Evolutionary conservation across 2,329 filamentous ascomycete species (phyloP).

Genomic region (Neocatenulostroma microsporum): DNA sequence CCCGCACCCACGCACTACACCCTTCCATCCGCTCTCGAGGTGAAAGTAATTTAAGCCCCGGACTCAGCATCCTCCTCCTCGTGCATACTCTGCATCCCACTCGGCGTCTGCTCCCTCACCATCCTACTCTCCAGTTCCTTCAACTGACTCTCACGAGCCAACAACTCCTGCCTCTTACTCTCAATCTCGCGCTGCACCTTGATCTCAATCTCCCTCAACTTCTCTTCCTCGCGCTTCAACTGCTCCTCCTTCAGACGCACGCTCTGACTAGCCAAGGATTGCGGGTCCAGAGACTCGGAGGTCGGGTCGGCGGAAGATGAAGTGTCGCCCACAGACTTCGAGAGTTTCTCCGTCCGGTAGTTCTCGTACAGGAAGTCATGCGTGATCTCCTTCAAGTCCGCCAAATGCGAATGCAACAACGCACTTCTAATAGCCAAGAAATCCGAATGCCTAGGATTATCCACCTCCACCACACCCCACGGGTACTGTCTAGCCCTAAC

Average conservation of each 20-base stretch:
- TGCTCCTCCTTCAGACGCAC: constrained; percentile 99
- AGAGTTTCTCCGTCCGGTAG: constrained; percentile 99
- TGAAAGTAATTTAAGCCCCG: constrained; percentile 36
- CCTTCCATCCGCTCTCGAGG: too few species aligned
- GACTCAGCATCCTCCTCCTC: constrained; percentile 18
- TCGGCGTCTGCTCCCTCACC: constrained; percentile 52
- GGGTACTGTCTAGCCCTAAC: constrained; percentile 73
- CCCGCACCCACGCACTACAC: too few species aligned
- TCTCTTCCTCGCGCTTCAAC: constrained; percentile 97
- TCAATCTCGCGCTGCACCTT: constrained; percentile 99
- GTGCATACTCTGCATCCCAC: constrained; percentile 12
- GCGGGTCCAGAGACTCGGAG: constrained; percentile 82
- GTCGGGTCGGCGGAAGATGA: constrained; percentile 22
- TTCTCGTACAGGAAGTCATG: constrained; percentile 99
- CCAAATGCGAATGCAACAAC: constrained; percentile 93
- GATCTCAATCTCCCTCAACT: constrained; percentile 97
- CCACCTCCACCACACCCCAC: constrained; percentile 97
- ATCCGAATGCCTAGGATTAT: constrained; percentile 97
- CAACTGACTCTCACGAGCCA: constrained; percentile 59
- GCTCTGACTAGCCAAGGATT: constrained; percentile 92
- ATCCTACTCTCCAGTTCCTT: constrained; percentile 98
- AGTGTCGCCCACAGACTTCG: constrained; percentile 99
- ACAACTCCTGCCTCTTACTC: constrained; percentile 94
- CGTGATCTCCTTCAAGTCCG: constrained; percentile 98
- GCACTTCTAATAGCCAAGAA: constrained; percentile 96